Conservation (phyloP, 768 basidiomycete genomes). For the Agaricus subrufescens region DNA sequence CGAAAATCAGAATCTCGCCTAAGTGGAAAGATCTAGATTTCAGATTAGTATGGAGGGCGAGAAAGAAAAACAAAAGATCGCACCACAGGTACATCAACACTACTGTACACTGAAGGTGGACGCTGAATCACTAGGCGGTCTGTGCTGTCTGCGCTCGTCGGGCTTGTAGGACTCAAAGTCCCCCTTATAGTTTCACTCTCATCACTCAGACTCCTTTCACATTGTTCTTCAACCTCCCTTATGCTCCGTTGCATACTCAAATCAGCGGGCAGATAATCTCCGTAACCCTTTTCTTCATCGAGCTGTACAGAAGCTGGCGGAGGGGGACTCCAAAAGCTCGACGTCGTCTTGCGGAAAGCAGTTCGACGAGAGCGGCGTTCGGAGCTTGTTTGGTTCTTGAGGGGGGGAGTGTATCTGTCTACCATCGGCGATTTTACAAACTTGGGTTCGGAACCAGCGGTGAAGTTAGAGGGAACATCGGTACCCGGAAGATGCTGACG, state of each 20-base stretch:
- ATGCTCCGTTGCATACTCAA: not conserved
- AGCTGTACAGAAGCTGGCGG: not conserved
- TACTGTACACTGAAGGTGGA: not conserved
- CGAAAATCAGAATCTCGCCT: not conserved
- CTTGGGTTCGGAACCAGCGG: not conserved
- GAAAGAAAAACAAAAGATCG: not conserved
- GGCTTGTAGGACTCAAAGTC: not conserved
- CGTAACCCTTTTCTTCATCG: slow-evolving; percentile 1
- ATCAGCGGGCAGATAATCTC: not conserved
- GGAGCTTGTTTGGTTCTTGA: not conserved
- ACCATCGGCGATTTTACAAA: not conserved
- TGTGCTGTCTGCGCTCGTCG: not conserved
- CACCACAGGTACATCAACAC: not conserved
- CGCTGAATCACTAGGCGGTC: not conserved
- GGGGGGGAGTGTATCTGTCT: not conserved
- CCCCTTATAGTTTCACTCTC: slow-evolving; percentile 6
- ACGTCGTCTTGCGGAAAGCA: slow-evolving; percentile 8
- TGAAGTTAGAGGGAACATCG: not conserved
- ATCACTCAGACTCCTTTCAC: slow-evolving; percentile 8
- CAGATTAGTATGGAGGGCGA: not conserved
- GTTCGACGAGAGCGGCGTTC: slow-evolving; percentile 9
- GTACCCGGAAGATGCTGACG: slow-evolving; percentile 20
- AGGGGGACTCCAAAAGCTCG: slow-evolving; percentile 20
- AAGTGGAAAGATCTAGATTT: not conserved
- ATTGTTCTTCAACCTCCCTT: not conserved